Evolutionary conservation across 176 grass and related monocot genomes (phyloP), one percentile per base, ranked within the genome.

Genomic region (Cenchrus purpureus): DNA sequence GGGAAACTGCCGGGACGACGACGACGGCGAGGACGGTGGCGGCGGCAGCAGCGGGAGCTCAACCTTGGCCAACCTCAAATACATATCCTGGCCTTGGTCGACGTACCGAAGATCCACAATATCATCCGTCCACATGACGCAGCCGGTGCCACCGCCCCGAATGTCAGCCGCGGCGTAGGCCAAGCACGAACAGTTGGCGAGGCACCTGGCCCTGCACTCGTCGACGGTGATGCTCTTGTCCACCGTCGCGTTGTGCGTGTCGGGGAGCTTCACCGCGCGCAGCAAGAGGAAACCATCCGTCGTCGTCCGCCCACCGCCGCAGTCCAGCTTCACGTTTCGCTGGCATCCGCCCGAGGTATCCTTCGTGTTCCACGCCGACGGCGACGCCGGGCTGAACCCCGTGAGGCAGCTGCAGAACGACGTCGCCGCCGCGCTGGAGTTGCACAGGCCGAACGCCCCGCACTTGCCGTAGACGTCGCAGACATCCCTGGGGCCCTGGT

Each of bases 181-280:
- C 40, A 73, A 12, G 54, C 90, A 92, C 0, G 90, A 92, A 17
- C 90, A 92, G 82, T 92, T 76, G 16, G 49, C 68, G 62, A 66
- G 64, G 73, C 86, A 92, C 78, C 62, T 56, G 14, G 51, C 78
- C 34, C 59, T 78, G 55, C 68, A 85, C 51, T 45, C 19, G 71
- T 85, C 19, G 82, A 83, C 14, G 13, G 77, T 70, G 12, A 65
- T 59, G 28, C 37, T 40, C 37, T 1, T 66, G 80, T 88, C 78
- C 9, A 60, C 51, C 6, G 49, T 51, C 0, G 64, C 46, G 63
- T 68, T 68, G 61, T 89, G 51, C 16, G 61, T 80, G 45, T 83
- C 59, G 0, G 90, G 90, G 7, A 92, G 76, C 82, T 92, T 92
- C 69, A 83, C 78, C 10, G 82, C 65, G 19, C 12, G 43, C 40